phyloP scores from a whole-genome alignment of 1,139 yeast species.

The Ogataea hybrid region DNA sequence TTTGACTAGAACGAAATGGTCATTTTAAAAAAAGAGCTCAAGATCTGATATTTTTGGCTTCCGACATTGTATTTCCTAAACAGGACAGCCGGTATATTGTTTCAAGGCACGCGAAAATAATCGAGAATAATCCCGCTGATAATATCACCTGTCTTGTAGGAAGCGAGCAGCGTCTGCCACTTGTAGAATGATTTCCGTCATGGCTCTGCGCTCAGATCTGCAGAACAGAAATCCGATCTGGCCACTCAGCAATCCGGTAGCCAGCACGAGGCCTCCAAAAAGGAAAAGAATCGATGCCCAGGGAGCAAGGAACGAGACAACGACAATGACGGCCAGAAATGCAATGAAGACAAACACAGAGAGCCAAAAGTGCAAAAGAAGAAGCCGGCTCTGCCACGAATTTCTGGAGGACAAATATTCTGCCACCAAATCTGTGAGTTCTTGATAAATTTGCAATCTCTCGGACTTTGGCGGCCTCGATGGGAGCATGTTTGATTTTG shows the following conservation, averaged over 20 bases:
- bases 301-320: slow-evolving; percentile 54
- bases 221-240: slow-evolving; percentile 78
- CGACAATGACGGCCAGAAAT: slow-evolving; percentile 55
- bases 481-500: slow-evolving; percentile 8
- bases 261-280: slow-evolving; percentile 48
- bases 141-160: neutral
- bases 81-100: slow-evolving; percentile 4
- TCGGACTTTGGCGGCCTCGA: slow-evolving; percentile 17
- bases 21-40: neutral
- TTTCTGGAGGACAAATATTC: slow-evolving; percentile 52
- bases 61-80: slow-evolving; percentile 8
- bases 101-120: neutral
- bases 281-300: slow-evolving; percentile 63
- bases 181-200: slow-evolving; percentile 65
- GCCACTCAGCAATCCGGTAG: slow-evolving; percentile 74
- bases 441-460: slow-evolving; percentile 47
- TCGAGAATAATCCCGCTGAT: neutral
- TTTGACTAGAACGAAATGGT: neutral
- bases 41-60: neutral
- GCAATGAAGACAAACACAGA: slow-evolving; percentile 53
- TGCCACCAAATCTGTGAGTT: slow-evolving; percentile 53
- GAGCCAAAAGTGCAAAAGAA: slow-evolving; percentile 60
- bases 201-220: slow-evolving; percentile 70
- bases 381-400: slow-evolving; percentile 59
- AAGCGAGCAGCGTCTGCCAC: slow-evolving; percentile 42